Evolutionary conservation across 208 protist species (phyloP).

Genomic region (Acanthamoeba royreba): DNA sequence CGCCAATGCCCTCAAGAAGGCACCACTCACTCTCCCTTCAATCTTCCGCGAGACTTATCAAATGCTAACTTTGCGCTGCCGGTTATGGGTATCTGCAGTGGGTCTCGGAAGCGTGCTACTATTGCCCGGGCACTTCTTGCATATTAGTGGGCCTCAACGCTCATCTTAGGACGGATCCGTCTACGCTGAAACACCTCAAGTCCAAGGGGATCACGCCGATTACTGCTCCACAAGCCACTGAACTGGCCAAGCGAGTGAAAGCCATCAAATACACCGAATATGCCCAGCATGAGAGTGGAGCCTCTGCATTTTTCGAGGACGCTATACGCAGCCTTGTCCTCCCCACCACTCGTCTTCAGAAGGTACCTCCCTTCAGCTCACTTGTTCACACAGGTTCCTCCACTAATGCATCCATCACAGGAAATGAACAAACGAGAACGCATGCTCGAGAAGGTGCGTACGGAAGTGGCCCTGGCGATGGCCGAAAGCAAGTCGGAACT

Average conservation of each 20-base stretch:
- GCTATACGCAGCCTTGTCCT: background rate
- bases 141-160: constrained; percentile 56
- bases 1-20: background rate
- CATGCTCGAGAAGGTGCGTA: background rate
- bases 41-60: background rate
- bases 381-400: too few species aligned
- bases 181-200: background rate
- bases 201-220: background rate
- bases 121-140: constrained; percentile 55
- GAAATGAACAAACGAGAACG: constrained; percentile 1
- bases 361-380: too few species aligned
- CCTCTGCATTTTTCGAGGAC: background rate
- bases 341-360: background rate
- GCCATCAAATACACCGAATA: constrained; percentile 6
- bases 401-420: too few species aligned
- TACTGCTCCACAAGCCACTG: background rate
- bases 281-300: background rate
- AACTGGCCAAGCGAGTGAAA: constrained; percentile 36
- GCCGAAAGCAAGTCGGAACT: background rate
- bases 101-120: constrained; percentile 54
- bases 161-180: constrained; percentile 45
- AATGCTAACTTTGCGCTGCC: background rate
- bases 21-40: background rate
- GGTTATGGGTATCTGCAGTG: constrained; percentile 10
- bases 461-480: background rate